phyloP scores from a whole-genome alignment of 1,284 basidiomycete species.

The Cryptococcus sp. region DNA sequence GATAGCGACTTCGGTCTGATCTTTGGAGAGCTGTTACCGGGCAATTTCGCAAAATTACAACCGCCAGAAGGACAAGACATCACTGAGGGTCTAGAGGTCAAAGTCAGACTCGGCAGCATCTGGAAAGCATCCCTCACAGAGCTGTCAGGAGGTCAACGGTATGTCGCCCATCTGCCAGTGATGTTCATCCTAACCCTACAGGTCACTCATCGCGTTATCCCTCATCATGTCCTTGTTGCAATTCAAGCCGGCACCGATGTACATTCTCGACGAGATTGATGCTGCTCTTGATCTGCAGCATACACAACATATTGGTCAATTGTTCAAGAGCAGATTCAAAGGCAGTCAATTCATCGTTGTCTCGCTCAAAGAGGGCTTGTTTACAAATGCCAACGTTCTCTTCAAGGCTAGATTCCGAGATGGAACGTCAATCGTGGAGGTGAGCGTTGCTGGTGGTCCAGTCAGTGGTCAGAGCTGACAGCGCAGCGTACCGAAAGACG shows the following conservation, averaged over 20 bases:
- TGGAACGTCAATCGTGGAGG: constrained; percentile 83
- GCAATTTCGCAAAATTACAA: constrained; percentile 93
- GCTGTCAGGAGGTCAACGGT: constrained; percentile 94
- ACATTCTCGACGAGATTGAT: constrained; percentile 98
- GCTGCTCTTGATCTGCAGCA: constrained; percentile 93
- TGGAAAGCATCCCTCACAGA: constrained; percentile 99
- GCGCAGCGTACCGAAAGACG: constrained; percentile 35
- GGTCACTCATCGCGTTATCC: constrained; percentile 91
- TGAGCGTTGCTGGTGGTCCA: constrained; percentile 13
- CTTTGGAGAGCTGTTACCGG: constrained; percentile 91
- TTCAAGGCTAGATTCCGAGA: constrained; percentile 89
- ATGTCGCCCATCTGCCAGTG: constrained; percentile 25
- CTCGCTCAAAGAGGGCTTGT: constrained; percentile 92
- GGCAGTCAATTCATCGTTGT: constrained; percentile 95
- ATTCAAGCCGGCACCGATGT: constrained; percentile 99
- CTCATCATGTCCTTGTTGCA: constrained; percentile 97
- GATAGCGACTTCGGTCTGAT: constrained; percentile 90
- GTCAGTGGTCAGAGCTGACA: not conserved
- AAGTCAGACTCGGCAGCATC: constrained; percentile 86
- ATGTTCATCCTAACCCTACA: constrained; percentile 36
- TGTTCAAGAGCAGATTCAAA: constrained; percentile 95
- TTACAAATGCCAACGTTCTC: constrained; percentile 95
- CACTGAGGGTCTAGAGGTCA: constrained; percentile 93
- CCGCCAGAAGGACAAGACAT: constrained; percentile 90
- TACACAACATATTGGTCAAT: constrained; percentile 93